These are phyloP conservation scores for Cryptosporidium ubiquitum DNA, from an alignment of 169 alveolate genomes.

Conservation along the genomic window DNA sequence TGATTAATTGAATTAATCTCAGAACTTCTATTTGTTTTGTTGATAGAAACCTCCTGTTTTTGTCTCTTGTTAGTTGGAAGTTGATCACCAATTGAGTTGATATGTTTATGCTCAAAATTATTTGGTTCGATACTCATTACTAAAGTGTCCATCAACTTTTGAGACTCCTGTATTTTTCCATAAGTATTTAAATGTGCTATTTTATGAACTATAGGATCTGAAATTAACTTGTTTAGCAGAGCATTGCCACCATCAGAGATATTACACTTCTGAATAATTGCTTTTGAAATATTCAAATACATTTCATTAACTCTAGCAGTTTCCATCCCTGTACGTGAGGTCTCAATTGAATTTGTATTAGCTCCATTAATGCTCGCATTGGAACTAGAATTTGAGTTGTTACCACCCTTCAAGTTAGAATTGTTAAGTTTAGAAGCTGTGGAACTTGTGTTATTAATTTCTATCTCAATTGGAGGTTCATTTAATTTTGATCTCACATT, in stretches of 20 bases:
- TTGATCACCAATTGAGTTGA: not conserved
- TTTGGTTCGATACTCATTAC: conserved; percentile 23
- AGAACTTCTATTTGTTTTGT: not conserved
- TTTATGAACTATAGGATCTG: conserved; percentile 48
- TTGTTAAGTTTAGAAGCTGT: not conserved
- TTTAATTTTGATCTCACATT: conserved; percentile 57
- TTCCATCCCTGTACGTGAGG: not conserved
- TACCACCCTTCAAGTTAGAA: not conserved
- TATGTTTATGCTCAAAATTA: conserved; percentile 16
- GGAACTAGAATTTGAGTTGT: not conserved
- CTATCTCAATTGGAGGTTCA: conserved; percentile 64
- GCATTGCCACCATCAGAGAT: conserved; percentile 26
- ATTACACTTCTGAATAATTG: conserved; percentile 30
- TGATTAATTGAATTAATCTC: conserved; percentile 4
- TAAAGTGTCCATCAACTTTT: not conserved
- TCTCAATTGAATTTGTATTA: not conserved
- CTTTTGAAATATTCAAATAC: not conserved
- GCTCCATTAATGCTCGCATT: not conserved
- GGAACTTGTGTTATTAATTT: not conserved
- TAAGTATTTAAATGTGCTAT: conserved; percentile 44
- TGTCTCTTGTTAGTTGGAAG: conserved; percentile 25
- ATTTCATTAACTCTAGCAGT: conserved; percentile 13
- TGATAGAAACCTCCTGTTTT: conserved; percentile 18
- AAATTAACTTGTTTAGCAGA: conserved; percentile 5
- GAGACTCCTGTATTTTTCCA: conserved; percentile 64